Conservation (phyloP, 139 green algal genomes). For the Coccomyxa sp. region DNA sequence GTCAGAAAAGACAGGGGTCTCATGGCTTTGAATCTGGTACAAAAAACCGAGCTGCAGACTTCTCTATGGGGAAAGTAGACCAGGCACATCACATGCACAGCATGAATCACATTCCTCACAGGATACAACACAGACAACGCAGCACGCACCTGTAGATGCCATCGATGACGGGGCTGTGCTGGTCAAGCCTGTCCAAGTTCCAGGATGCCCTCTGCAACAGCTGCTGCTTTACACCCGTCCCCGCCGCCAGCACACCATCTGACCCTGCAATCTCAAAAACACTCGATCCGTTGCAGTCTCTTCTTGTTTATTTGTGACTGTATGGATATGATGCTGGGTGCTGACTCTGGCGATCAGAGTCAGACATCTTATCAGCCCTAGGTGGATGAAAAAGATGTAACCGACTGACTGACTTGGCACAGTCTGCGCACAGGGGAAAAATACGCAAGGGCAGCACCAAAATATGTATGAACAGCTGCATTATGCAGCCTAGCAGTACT, state of each 20-base stretch:
- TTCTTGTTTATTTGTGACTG: too few relatives aligned
- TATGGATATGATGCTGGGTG: background rate
- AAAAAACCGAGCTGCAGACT: background rate
- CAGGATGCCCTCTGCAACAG: constrained; percentile 33
- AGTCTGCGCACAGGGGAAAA: too few relatives aligned
- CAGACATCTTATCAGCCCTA: background rate
- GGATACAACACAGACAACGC: background rate
- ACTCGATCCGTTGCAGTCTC: too few relatives aligned
- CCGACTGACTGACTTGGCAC: background rate
- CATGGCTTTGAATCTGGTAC: background rate
- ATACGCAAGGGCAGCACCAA: too few relatives aligned
- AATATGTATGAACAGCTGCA: too few relatives aligned
- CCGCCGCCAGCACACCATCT: background rate
- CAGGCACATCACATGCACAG: background rate
- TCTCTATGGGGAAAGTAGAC: too few relatives aligned
- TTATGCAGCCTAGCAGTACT: too few relatives aligned
- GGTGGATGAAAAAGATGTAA: background rate
- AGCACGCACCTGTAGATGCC: constrained; percentile 8
- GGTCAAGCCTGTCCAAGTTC: constrained; percentile 40
- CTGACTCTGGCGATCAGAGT: background rate
- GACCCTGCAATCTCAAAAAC: too few relatives aligned
- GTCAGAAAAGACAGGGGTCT: background rate
- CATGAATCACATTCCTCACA: background rate
- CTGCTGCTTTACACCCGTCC: constrained; percentile 31
- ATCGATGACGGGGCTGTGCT: constrained; percentile 16